Conservation (phyloP, 768 basidiomycete species). For the Rhodotorula toruloides region DNA sequence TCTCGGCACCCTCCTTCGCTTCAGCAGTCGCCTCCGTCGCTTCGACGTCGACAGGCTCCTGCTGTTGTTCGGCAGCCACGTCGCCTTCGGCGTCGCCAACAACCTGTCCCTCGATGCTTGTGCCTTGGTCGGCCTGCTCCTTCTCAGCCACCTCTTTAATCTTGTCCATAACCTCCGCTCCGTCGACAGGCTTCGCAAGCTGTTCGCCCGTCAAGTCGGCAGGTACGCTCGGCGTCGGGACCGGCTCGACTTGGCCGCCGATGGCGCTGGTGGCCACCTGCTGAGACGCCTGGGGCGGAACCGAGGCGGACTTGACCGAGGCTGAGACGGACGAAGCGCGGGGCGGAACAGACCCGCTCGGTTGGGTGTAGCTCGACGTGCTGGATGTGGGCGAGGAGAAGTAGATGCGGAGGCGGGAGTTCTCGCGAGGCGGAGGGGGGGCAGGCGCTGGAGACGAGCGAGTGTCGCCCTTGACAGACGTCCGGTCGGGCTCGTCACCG, state of each 20-base stretch:
- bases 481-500: background rate
- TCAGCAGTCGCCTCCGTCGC: constrained; percentile 16
- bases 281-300: background rate
- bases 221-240: background rate
- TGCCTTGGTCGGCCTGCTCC: too few relatives aligned
- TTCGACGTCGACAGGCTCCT: constrained; percentile 28
- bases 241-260: background rate
- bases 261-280: background rate
- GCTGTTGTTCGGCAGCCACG: constrained; percentile 9
- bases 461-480: background rate
- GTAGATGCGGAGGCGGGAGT: constrained; percentile 50
- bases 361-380: background rate
- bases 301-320: background rate
- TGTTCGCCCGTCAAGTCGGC: background rate
- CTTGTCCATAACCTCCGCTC: constrained; percentile 43
- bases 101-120: background rate
- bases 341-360: background rate
- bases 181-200: constrained; percentile 29
- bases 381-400: constrained; percentile 47
- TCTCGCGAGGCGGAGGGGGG: constrained; percentile 40
- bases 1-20: background rate
- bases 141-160: constrained; percentile 44
- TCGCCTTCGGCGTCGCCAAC: background rate
- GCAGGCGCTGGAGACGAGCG: background rate
- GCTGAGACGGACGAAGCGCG: background rate